Base-by-base conservation (phyloP, 257 asterid genomes). In the Avicennia marina region DNA sequence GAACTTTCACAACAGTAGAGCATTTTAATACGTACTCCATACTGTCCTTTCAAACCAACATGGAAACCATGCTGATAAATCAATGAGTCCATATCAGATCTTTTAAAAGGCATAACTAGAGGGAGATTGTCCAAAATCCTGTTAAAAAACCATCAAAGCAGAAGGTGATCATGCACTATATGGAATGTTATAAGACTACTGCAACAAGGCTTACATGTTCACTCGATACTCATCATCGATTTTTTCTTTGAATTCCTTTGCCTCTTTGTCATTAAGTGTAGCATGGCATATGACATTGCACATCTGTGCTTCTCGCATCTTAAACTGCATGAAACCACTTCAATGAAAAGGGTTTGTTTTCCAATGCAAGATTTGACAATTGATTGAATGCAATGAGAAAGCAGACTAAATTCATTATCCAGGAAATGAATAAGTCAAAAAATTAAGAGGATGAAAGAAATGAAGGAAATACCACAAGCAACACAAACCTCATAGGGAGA, bases 91-190 rank as follows among this genome's bases (percentile, higher is more conserved):
- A 56, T 69, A 11, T 81, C 88, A 42, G 75, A 54, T 69, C 89
- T 72, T 47, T 69, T 81, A 7, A 64, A 81, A 50, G 96, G 96
- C 76, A 81, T 71, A 63, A 89, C 95, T 45, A 89, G 85, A 45
- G 96, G 95, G 39, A 89, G 95, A 72, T 89, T 89, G 72, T 89
- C 96, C 79, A 89, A 78, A 58, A 89, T 89, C 97, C 97, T 83
- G 80, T 27, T 24, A 29, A 29, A 29, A 29, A 29, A 3, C 34
- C 34, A 29, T 0, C 34, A 8, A 29, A 29, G 34, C 4, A 4
- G 34, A 29, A 29, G 34, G 34, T 29, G 34, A 29, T 29, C 34
- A 29, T 29, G 34, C 4, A 29, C 8, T 29, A 29, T 29, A 8
- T 1, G 34, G 8, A 29, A 29, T 29, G 34, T 4, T 8, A 29